phyloP scores from a whole-genome alignment of 1,284 basidiomycete species.

The Coniferiporia weirii region DNA sequence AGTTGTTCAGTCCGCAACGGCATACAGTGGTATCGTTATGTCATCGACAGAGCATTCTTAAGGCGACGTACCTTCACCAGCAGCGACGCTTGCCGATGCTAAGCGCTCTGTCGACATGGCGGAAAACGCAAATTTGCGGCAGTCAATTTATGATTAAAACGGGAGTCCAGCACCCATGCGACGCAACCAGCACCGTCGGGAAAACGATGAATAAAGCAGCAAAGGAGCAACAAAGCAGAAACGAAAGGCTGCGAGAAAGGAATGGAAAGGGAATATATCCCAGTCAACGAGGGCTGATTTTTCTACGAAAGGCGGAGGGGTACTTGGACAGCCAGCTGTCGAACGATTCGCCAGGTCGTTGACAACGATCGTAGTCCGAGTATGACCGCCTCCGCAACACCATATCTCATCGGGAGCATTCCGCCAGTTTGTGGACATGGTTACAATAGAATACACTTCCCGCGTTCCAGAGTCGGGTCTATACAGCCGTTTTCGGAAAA shows the following conservation, averaged over 20 bases:
- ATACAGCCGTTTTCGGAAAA: neutral
- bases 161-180: conserved; percentile 4
- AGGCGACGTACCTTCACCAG: neutral
- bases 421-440: conserved; percentile 11
- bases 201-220: neutral
- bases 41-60: too few species aligned
- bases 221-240: neutral
- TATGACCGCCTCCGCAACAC: neutral
- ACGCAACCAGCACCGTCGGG: neutral
- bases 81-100: neutral
- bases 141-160: neutral
- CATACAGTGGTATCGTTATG: too few species aligned
- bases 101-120: neutral
- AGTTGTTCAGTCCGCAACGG: too few species aligned
- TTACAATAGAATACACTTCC: conserved; percentile 11
- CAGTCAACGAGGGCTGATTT: neutral
- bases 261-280: neutral
- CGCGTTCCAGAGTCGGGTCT: too few species aligned
- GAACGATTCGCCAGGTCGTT: neutral
- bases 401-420: neutral
- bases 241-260: neutral
- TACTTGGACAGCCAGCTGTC: neutral
- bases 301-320: neutral
- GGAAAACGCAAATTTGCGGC: neutral
- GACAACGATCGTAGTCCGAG: neutral